phyloP scores from a whole-genome alignment of 1,139 yeast species.

The Suhomyces panamericanus region DNA sequence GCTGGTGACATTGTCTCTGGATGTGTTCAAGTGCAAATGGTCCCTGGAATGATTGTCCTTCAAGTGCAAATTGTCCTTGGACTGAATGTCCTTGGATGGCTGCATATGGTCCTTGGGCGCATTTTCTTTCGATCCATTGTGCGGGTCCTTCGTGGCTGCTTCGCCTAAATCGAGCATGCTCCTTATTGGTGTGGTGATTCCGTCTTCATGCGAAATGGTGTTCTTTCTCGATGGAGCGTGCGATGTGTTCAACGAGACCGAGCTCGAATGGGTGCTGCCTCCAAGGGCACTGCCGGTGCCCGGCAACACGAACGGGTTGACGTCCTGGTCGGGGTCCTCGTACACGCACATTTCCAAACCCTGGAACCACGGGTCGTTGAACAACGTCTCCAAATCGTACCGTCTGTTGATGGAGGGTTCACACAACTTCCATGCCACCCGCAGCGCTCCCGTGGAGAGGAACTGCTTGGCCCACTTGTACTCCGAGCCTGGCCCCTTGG shows the following conservation, averaged over 20 bases:
- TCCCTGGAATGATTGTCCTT: too few relatives aligned
- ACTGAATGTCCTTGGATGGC: slow-evolving; percentile 6
- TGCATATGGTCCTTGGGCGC: too few relatives aligned
- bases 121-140: too few relatives aligned
- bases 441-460: slow-evolving; percentile 56
- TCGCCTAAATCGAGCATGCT: slow-evolving; percentile 42
- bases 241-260: slow-evolving; percentile 28
- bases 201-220: slow-evolving; percentile 22
- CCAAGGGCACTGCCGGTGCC: slow-evolving; percentile 20
- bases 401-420: slow-evolving; percentile 60
- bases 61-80: too few relatives aligned
- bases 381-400: slow-evolving; percentile 53
- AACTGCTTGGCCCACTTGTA: slow-evolving; percentile 64
- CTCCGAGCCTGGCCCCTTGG: slow-evolving; percentile 66
- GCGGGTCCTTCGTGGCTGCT: too few relatives aligned
- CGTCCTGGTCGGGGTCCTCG: slow-evolving; percentile 52
- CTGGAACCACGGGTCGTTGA: slow-evolving; percentile 66
- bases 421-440: slow-evolving; percentile 75
- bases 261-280: slow-evolving; percentile 13
- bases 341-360: slow-evolving; percentile 60
- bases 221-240: slow-evolving; percentile 39
- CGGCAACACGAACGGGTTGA: slow-evolving; percentile 39
- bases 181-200: slow-evolving; percentile 31
- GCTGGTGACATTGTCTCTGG: too few relatives aligned
- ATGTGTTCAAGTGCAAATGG: too few relatives aligned